phyloP scores from a whole-genome alignment of 257 asterid species.

The Fraxinus americana region DNA sequence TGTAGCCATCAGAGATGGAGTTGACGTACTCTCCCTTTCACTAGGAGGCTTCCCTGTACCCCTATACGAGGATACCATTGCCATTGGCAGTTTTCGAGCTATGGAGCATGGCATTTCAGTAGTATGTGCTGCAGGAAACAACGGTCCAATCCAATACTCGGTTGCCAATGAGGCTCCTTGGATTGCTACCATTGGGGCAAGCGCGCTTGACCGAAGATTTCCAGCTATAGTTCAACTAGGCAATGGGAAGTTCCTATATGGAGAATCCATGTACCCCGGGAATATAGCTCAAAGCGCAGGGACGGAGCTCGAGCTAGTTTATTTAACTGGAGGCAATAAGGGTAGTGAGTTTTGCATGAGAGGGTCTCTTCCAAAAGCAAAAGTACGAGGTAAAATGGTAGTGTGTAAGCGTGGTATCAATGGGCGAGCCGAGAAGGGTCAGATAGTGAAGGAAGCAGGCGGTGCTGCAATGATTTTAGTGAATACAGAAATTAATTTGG shows the following conservation, averaged over 20 bases:
- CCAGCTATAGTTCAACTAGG: slow-evolving; percentile 73
- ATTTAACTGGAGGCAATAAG: slow-evolving; percentile 49
- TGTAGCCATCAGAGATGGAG: slow-evolving; percentile 75
- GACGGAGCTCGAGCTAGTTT: slow-evolving; percentile 66
- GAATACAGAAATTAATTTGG: slow-evolving; percentile 71
- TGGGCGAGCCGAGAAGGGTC: slow-evolving; percentile 89
- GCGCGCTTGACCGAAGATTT: slow-evolving; percentile 78
- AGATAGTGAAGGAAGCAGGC: slow-evolving; percentile 78
- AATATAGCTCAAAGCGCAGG: slow-evolving; percentile 39
- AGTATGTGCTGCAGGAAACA: slow-evolving; percentile 89
- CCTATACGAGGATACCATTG: slow-evolving; percentile 78
- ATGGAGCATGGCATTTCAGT: slow-evolving; percentile 87
- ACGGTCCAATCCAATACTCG: slow-evolving; percentile 75
- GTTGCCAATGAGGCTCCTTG: slow-evolving; percentile 93
- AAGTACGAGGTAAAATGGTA: slow-evolving; percentile 72
- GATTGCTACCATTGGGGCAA: slow-evolving; percentile 85
- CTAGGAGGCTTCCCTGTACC: slow-evolving; percentile 86
- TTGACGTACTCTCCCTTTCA: slow-evolving; percentile 80
- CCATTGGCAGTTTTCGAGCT: slow-evolving; percentile 88
- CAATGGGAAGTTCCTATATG: slow-evolving; percentile 61
- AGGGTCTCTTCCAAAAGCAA: slow-evolving; percentile 67
- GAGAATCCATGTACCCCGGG: slow-evolving; percentile 87
- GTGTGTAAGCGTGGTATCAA: slow-evolving; percentile 85
- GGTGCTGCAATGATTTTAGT: slow-evolving; percentile 80
- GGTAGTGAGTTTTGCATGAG: slow-evolving; percentile 73